Evolutionary conservation across 495 filamentous ascomycete genomes (phyloP).

Genomic region (Penicillium turbatum): DNA sequence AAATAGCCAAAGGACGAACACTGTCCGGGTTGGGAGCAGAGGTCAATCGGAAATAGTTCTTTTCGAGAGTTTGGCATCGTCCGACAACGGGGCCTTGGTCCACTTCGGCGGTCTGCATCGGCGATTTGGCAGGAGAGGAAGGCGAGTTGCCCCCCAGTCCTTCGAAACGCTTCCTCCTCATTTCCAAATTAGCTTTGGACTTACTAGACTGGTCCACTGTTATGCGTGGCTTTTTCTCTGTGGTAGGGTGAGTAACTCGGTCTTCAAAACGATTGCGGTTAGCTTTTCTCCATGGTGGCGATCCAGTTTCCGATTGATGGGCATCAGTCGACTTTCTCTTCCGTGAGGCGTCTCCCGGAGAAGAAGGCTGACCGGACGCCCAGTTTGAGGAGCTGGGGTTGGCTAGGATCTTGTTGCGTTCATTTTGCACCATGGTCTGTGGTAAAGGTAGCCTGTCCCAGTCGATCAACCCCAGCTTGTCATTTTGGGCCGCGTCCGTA

Average conservation of each 20-base stretch:
- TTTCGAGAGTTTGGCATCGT: slow-evolving; percentile 79
- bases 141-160: slow-evolving; percentile 51
- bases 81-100: slow-evolving; percentile 79
- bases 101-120: slow-evolving; percentile 49
- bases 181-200: slow-evolving; percentile 81
- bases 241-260: slow-evolving; percentile 61
- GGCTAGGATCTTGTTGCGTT: slow-evolving; percentile 51
- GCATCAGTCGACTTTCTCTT: slow-evolving; percentile 80
- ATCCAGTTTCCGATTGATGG: slow-evolving; percentile 39
- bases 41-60: slow-evolving; percentile 91
- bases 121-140: slow-evolving; percentile 53
- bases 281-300: slow-evolving; percentile 71
- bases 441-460: slow-evolving; percentile 85
- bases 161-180: slow-evolving; percentile 83
- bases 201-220: slow-evolving; percentile 64
- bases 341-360: slow-evolving; percentile 41
- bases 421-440: slow-evolving; percentile 75
- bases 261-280: slow-evolving; percentile 67
- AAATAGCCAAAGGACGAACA: slow-evolving; percentile 78
- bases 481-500: slow-evolving; percentile 65
- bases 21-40: slow-evolving; percentile 77
- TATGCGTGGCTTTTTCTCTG: slow-evolving; percentile 59
- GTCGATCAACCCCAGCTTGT: slow-evolving; percentile 65
- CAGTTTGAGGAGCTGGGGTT: slow-evolving; percentile 38
- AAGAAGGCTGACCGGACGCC: slow-evolving; percentile 29